These are phyloP conservation scores for Aristolochia californica DNA, from an alignment of 164 flowering plant species.

Conservation along the genomic window DNA sequence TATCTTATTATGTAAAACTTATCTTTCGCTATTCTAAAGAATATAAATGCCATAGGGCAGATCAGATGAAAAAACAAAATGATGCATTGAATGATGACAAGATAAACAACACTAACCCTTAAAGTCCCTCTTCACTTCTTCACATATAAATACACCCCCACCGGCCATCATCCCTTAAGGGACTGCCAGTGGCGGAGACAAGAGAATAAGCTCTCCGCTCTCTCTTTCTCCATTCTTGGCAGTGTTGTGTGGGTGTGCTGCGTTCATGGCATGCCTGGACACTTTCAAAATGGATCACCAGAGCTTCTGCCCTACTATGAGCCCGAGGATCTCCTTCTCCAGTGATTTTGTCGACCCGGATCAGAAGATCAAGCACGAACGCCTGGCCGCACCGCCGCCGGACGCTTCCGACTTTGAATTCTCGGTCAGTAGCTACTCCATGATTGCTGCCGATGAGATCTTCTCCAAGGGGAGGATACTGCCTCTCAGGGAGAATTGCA, in stretches of 20 bases:
- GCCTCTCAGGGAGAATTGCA: slow-evolving; percentile 39
- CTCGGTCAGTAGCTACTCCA: slow-evolving; percentile 31
- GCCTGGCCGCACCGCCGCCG: slow-evolving; percentile 38
- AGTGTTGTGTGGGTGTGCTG: neutral
- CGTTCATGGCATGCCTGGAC: slow-evolving; percentile 56
- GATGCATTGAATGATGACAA: too few relatives aligned
- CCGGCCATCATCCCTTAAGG: slow-evolving; percentile 9
- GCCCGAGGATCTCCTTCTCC: slow-evolving; percentile 85
- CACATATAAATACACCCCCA: too few relatives aligned
- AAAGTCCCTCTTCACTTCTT: too few relatives aligned
- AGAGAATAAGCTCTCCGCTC: neutral
- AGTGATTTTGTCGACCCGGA: slow-evolving; percentile 36
- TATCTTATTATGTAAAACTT: too few relatives aligned
- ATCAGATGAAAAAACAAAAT: neutral
- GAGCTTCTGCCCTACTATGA: slow-evolving; percentile 27
- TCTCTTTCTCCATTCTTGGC: too few relatives aligned
- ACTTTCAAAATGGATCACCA: slow-evolving; percentile 60
- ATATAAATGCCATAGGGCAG: too few relatives aligned
- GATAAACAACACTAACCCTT: too few relatives aligned
- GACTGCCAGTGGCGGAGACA: too few relatives aligned
- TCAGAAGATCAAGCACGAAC: slow-evolving; percentile 35
- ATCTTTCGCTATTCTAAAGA: too few relatives aligned
- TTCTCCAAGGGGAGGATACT: slow-evolving; percentile 57
- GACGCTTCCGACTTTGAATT: slow-evolving; percentile 69
- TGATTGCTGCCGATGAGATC: slow-evolving; percentile 65